Evolutionary conservation across 192 early-diverging fungal species (phyloP), one percentile per base, ranked within the genome.

Genomic region (Coemansia sp.): DNA sequence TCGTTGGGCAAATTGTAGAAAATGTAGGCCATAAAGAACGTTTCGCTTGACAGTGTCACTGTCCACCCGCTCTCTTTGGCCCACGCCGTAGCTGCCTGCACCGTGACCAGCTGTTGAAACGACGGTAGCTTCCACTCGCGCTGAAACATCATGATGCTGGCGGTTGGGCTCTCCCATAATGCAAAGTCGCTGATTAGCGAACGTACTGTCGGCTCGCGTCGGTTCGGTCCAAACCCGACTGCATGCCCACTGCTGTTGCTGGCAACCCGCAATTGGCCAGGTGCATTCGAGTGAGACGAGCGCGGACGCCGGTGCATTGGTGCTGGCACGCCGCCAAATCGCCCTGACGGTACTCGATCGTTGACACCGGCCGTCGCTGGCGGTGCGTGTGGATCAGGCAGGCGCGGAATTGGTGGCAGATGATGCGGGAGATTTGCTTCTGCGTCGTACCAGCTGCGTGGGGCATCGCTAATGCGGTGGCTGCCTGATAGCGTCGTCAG

Each of bases 91-190:
- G 78, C 64, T 2, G 68, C 57, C 58, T 73, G 78, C 42, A 74
- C 64, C 11, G 65, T 71, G 19, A 81, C 63, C 6, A 81, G 56
- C 62, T 81, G 78, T 50, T 81, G 78, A 61, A 81, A 81, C 44
- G 78, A 81, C 46, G 78, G 78, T 65, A 81, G 78, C 65, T 74
- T 81, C 78, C 78, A 81, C 60, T 81, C 78, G 57, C 78, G 71
- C 65, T 81, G 78, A 62, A 81, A 81, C 78, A 81, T 81, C 78
- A 81, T 81, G 8, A 81, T 68, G 51, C 78, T 81, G 4, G 78
- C 69, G 2, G 78, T 36, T 23, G 78, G 72, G 65, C 72, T 81
- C 68, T 81, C 78, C 78, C 78, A 81, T 8, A 58, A 31, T 1
- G 78, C 78, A 81, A 81, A 81, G 51, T 81, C 78, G 59, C 72